A percentile compares a stretch with the other conserved stretches of the same genome.
Evolutionary conservation across 2,329 filamentous ascomycete genomes (phyloP).

Genomic region (Neophaeococcomyces aloes): DNA sequence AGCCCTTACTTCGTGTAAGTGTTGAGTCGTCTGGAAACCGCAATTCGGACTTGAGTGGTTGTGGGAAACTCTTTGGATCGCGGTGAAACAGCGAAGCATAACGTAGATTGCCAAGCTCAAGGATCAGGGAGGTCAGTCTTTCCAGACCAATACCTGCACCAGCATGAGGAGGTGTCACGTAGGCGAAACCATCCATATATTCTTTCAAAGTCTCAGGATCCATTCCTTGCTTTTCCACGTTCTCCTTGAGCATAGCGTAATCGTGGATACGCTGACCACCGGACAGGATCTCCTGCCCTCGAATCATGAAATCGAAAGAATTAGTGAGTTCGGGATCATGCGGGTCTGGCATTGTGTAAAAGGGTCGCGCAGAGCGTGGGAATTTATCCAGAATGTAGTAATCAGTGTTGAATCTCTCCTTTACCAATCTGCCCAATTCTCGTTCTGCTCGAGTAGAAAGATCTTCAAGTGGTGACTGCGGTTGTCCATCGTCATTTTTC

Average conservation of each 20-base stretch:
- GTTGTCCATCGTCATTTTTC: conserved; percentile 55
- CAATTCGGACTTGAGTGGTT: conserved; percentile 40
- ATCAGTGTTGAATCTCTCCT: conserved; percentile 66
- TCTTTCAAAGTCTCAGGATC: conserved; percentile 63
- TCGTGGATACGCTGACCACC: conserved; percentile 78
- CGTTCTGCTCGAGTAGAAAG: conserved; percentile 69
- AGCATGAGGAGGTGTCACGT: conserved; percentile 67
- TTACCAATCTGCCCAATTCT: conserved; percentile 62
- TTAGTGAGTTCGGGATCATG: conserved; percentile 59
- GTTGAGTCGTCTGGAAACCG: conserved; percentile 67
- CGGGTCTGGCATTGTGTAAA: conserved; percentile 69
- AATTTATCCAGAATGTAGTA: conserved; percentile 84
- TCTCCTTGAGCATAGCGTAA: conserved; percentile 52
- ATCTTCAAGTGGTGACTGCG: conserved; percentile 57
- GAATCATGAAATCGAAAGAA: conserved; percentile 77
- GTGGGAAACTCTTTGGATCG: conserved; percentile 66
- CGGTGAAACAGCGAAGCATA: conserved; percentile 68
- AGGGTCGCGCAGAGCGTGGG: conserved; percentile 63
- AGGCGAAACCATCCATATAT: conserved; percentile 68
- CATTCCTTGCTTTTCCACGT: conserved; percentile 59
- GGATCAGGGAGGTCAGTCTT: conserved; percentile 64
- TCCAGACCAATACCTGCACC: conserved; percentile 74
- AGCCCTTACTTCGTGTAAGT: conserved; percentile 42
- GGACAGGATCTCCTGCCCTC: conserved; percentile 72
- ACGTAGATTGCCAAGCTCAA: conserved; percentile 68